phyloP scores from a whole-genome alignment of 768 basidiomycete species.

The Pleurotus pulmonarius region DNA sequence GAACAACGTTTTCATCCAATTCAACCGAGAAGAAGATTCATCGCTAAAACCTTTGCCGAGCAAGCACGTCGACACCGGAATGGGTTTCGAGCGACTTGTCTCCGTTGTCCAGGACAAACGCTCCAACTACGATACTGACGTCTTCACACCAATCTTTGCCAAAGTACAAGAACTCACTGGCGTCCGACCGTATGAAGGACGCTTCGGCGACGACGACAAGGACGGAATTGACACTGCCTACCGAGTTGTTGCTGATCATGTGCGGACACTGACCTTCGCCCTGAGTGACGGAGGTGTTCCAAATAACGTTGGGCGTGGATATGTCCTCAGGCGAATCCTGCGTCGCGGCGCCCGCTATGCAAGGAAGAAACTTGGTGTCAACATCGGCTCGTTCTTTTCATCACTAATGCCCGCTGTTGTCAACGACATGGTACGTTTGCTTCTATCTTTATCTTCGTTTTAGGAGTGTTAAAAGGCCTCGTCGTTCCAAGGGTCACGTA shows the following conservation, averaged over 20 bases:
- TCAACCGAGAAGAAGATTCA: slow-evolving; percentile 91
- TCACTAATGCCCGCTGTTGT: slow-evolving; percentile 86
- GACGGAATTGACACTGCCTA: slow-evolving; percentile 98
- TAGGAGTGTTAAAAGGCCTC: slow-evolving; percentile 10
- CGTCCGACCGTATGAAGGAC: slow-evolving; percentile 83
- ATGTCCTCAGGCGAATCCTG: slow-evolving; percentile 92
- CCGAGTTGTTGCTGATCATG: slow-evolving; percentile 95
- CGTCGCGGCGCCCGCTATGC: slow-evolving; percentile 94
- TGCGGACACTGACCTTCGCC: slow-evolving; percentile 92
- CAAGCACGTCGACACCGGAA: slow-evolving; percentile 97
- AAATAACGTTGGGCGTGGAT: slow-evolving; percentile 94
- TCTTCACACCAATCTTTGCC: slow-evolving; percentile 85
- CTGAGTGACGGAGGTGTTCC: slow-evolving; percentile 96
- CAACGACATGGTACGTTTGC: slow-evolving; percentile 70
- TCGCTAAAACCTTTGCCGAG: slow-evolving; percentile 77
- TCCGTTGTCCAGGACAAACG: slow-evolving; percentile 86
- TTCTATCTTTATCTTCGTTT: not conserved
- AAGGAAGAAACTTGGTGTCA: slow-evolving; percentile 89
- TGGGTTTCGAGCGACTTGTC: slow-evolving; percentile 98
- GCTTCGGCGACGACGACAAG: slow-evolving; percentile 89
- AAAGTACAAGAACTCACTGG: slow-evolving; percentile 88
- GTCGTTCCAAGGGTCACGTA: slow-evolving; percentile 56
- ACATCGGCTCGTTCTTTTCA: slow-evolving; percentile 94
- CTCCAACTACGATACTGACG: slow-evolving; percentile 98
- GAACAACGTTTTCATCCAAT: slow-evolving; percentile 99